These are phyloP conservation scores for Bruguiera hainesii DNA, from an alignment of 441 rosid species.

Conservation along the genomic window DNA sequence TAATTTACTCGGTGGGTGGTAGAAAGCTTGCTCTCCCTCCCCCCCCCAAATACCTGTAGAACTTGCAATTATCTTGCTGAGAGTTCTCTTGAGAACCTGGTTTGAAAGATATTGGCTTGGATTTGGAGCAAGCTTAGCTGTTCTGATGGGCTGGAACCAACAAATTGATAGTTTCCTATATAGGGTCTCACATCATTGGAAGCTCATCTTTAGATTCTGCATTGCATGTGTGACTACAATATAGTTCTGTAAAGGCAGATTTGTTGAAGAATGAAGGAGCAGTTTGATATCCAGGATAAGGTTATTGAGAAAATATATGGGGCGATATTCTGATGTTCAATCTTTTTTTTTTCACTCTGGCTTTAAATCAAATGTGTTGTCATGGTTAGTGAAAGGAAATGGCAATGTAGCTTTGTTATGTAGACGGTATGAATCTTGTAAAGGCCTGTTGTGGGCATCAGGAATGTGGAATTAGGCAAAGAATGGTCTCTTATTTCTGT, in stretches of 20 bases:
- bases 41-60: background rate
- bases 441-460: too few relatives aligned
- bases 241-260: constrained; percentile 11
- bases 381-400: background rate
- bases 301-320: constrained; percentile 2
- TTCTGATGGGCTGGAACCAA: too few relatives aligned
- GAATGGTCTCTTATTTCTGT: too few relatives aligned
- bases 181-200: background rate
- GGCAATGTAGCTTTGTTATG: too few relatives aligned
- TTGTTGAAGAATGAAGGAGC: background rate
- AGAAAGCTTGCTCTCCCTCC: background rate
- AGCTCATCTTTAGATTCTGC: background rate
- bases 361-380: constrained; percentile 8
- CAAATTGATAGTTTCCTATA: too few relatives aligned
- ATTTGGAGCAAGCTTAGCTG: constrained; percentile 8
- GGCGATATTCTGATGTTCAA: background rate
- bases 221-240: constrained; percentile 4
- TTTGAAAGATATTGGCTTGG: background rate
- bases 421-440: too few relatives aligned
- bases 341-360: background rate
- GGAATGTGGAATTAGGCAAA: too few relatives aligned
- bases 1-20: constrained; percentile 12
- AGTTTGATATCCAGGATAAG: constrained; percentile 12
- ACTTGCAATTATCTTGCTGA: constrained; percentile 2
- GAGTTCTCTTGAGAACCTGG: background rate